Evolutionary conservation across 2,329 filamentous ascomycete genomes (phyloP).

Genomic region (Sporothrix luriei): DNA sequence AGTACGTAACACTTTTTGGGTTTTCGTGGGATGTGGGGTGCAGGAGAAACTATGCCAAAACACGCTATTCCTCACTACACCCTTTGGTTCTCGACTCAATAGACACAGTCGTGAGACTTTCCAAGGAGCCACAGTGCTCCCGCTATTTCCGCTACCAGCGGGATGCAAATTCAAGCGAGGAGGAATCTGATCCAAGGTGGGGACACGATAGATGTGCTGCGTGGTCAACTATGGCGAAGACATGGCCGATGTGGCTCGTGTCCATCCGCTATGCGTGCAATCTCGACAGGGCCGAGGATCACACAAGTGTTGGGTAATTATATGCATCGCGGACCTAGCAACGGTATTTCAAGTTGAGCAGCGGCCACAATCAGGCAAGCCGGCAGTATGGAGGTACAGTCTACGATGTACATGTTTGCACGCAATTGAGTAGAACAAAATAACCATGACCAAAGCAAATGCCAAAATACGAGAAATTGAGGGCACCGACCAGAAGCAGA

Average conservation of each 20-base stretch:
- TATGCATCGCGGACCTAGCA: background rate
- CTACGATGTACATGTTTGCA: background rate
- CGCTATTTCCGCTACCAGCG: background rate
- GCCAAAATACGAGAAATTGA: background rate
- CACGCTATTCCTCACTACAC: background rate
- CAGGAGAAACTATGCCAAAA: background rate
- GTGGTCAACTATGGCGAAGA: background rate
- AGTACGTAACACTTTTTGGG: background rate
- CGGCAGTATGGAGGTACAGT: background rate
- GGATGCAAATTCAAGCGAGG: conserved; percentile 25
- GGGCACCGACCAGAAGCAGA: background rate
- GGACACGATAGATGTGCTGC: too few relatives aligned
- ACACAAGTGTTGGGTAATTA: too few relatives aligned
- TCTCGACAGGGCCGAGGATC: background rate
- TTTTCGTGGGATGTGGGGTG: background rate
- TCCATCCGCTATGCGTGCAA: background rate
- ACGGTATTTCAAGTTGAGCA: background rate
- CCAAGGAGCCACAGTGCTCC: background rate
- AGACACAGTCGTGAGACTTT: background rate
- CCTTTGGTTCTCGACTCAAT: background rate
- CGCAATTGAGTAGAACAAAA: background rate
- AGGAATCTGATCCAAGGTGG: conserved; percentile 1
- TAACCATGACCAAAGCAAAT: background rate
- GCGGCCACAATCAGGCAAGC: background rate
- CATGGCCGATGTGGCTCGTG: background rate